Conservation (phyloP, 345 rosid genomes). For the Gynandropsis gynandra region DNA sequence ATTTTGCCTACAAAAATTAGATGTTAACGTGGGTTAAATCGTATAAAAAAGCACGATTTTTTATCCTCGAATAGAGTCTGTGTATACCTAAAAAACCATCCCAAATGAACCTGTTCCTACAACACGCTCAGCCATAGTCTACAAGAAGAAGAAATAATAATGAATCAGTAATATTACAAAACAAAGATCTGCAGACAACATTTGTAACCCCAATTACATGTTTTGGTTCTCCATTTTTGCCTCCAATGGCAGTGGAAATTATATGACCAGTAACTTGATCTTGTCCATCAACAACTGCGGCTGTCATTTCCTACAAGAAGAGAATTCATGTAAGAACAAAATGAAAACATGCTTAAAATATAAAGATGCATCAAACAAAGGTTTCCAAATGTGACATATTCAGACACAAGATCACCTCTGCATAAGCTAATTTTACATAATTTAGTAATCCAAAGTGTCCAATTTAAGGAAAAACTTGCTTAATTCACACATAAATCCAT, state of each 20-base stretch:
- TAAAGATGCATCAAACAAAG: background rate
- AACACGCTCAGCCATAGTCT: slow-evolving; percentile 93
- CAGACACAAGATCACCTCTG: too few relatives aligned
- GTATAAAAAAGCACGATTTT: background rate
- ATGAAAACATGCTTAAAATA: background rate
- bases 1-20: too few relatives aligned
- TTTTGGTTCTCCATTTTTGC: too few relatives aligned
- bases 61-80: background rate
- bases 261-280: slow-evolving; percentile 85
- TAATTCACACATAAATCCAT: background rate
- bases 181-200: too few relatives aligned
- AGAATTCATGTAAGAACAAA: background rate
- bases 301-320: slow-evolving; percentile 58
- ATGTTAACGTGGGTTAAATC: slow-evolving; percentile 8
- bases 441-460: too few relatives aligned
- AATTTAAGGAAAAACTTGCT: slow-evolving; percentile 8
- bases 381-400: slow-evolving; percentile 13
- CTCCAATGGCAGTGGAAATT: slow-evolving; percentile 75
- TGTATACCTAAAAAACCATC: slow-evolving; percentile 65
- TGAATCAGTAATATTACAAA: background rate
- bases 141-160: slow-evolving; percentile 17
- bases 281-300: slow-evolving; percentile 55
- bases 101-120: slow-evolving; percentile 88
- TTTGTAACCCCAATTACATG: too few relatives aligned
- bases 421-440: too few relatives aligned